phyloP scores from a whole-genome alignment of 2,329 filamentous ascomycete species.

The Cryphonectria parasitica region DNA sequence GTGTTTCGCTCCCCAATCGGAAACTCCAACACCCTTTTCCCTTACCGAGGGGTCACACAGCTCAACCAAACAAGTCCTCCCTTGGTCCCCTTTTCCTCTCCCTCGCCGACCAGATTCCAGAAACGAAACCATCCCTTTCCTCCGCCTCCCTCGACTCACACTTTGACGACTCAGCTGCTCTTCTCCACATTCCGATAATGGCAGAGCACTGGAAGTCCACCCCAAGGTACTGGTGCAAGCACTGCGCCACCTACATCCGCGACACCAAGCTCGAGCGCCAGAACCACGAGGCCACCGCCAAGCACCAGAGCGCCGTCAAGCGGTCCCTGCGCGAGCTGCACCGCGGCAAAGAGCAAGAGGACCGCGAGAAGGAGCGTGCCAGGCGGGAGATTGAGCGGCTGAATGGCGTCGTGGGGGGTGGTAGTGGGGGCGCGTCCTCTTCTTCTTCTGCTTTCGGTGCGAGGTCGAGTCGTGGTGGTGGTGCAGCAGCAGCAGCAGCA shows the following conservation, averaged over 20 bases:
- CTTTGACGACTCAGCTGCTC: background rate
- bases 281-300: slow-evolving; percentile 86
- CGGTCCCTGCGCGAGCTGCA: slow-evolving; percentile 89
- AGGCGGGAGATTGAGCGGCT: slow-evolving; percentile 84
- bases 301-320: slow-evolving; percentile 84
- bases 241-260: slow-evolving; percentile 87
- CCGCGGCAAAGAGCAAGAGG: slow-evolving; percentile 77
- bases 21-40: background rate
- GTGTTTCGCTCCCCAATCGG: background rate
- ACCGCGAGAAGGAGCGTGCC: slow-evolving; percentile 80
- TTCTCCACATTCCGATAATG: slow-evolving; percentile 56
- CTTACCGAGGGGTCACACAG: background rate
- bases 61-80: background rate
- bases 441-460: background rate
- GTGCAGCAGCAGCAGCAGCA: background rate
- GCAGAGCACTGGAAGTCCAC: slow-evolving; percentile 99
- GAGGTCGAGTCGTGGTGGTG: background rate
- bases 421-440: background rate
- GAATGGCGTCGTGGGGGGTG: slow-evolving; percentile 67
- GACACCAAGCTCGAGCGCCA: slow-evolving; percentile 88
- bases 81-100: background rate
- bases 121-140: background rate
- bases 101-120: background rate
- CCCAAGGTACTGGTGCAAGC: slow-evolving; percentile 97
- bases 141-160: background rate